Percentiles rank a stretch among this genome's conserved stretches.
phyloP scores from a whole-genome alignment of 208 protist genomes.

The Lotmaria passim region DNA sequence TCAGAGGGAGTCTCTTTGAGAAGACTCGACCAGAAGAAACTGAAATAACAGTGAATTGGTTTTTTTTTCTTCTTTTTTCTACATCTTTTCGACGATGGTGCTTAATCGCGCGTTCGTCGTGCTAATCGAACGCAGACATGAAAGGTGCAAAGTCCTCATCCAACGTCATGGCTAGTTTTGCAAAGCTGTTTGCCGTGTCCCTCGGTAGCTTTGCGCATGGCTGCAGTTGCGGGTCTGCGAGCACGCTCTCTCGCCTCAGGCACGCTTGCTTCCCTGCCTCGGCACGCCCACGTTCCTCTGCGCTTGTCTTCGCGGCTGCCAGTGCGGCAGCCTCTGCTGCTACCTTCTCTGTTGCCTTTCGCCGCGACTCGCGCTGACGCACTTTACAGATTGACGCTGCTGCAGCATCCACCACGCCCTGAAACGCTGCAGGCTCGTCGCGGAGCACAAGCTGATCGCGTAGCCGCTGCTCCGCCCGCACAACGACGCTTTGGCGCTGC shows the following conservation, averaged over 20 bases:
- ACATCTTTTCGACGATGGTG: background rate
- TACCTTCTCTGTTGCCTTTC: background rate
- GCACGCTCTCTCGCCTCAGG: background rate
- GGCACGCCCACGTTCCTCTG: background rate
- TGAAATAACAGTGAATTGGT: too few species aligned
- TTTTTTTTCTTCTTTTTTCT: too few species aligned
- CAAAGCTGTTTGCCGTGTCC: slow-evolving; percentile 8
- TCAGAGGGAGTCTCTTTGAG: too few species aligned
- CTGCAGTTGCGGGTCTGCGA: slow-evolving; percentile 2
- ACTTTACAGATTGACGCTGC: background rate
- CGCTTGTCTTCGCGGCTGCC: background rate
- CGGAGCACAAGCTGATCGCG: slow-evolving; percentile 17
- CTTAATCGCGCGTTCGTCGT: too few species aligned
- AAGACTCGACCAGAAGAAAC: too few species aligned
- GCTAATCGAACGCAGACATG: slow-evolving; percentile 4
- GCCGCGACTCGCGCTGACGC: background rate
- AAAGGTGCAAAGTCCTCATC: slow-evolving; percentile 30
- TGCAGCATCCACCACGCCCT: background rate
- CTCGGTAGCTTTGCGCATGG: slow-evolving; percentile 6
- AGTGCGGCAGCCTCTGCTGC: background rate
- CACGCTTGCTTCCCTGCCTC: background rate
- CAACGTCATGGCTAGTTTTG: slow-evolving; percentile 6
- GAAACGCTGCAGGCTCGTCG: slow-evolving; percentile 19
- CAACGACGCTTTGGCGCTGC: slow-evolving; percentile 21
- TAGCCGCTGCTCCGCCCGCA: slow-evolving; percentile 26